Conservation (phyloP, 2,329 filamentous ascomycete species). For the Penicillium sp. region DNA sequence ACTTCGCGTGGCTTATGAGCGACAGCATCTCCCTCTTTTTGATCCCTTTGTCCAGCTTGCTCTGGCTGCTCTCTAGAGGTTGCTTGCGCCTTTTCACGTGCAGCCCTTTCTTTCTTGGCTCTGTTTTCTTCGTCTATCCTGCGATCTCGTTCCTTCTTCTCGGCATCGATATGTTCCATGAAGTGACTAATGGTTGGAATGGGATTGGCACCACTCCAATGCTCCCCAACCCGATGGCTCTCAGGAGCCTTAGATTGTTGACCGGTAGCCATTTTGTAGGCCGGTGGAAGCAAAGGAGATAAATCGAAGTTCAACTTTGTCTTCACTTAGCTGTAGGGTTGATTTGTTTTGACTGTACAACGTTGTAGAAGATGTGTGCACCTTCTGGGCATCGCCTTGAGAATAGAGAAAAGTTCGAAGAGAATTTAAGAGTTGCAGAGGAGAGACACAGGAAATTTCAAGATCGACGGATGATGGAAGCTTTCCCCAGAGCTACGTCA, state of each 20-base stretch:
- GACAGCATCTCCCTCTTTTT: slow-evolving; percentile 45
- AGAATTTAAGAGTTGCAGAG: not conserved
- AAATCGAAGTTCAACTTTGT: not conserved
- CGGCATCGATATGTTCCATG: slow-evolving; percentile 70
- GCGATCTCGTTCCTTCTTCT: slow-evolving; percentile 73
- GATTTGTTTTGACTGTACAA: not conserved
- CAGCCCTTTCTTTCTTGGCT: slow-evolving; percentile 26
- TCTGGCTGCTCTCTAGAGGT: slow-evolving; percentile 17
- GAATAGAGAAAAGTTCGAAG: not conserved
- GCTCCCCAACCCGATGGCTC: slow-evolving; percentile 55
- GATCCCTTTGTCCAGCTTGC: slow-evolving; percentile 42
- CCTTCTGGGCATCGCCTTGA: not conserved
- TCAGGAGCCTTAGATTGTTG: slow-evolving; percentile 15
- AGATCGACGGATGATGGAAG: slow-evolving; percentile 4
- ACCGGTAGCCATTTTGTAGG: slow-evolving; percentile 14
- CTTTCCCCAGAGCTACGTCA: slow-evolving; percentile 24
- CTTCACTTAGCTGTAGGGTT: not conserved
- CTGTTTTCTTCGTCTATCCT: slow-evolving; percentile 61
- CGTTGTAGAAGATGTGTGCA: not conserved
- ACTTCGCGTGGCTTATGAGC: slow-evolving; percentile 49
- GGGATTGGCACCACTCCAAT: slow-evolving; percentile 79
- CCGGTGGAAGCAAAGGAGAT: not conserved
- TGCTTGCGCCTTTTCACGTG: slow-evolving; percentile 26
- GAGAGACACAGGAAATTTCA: not conserved
- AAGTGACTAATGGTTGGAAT: slow-evolving; percentile 87